Evolutionary conservation across 257 asterid species (phyloP).

Genomic region (Nicotiana paniculata): DNA sequence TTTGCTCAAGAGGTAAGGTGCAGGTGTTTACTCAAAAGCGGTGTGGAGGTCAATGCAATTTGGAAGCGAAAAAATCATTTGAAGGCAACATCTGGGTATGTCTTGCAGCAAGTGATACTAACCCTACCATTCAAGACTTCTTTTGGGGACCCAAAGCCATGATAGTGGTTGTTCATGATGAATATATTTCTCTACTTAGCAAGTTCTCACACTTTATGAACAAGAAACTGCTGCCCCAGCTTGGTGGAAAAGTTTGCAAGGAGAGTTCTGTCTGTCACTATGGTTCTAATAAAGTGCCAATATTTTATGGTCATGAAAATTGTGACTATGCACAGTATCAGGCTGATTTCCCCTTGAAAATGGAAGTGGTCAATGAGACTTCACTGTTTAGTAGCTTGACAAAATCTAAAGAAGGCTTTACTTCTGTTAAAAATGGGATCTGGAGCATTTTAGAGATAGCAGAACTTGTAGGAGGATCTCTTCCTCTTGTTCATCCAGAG

Average conservation of each 20-base stretch:
- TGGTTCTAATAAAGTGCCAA: constrained; percentile 22
- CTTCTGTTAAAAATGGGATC: constrained; percentile 31
- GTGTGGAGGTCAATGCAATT: constrained; percentile 55
- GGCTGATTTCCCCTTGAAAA: constrained; percentile 25
- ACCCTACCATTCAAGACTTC: constrained; percentile 55
- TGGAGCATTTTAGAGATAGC: constrained; percentile 75
- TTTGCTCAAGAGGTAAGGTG: constrained; percentile 63
- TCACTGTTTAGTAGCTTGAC: constrained; percentile 22
- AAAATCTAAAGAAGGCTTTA: constrained; percentile 21
- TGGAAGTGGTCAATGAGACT: constrained; percentile 23
- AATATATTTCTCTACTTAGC: constrained; percentile 66
- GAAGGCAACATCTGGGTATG: constrained; percentile 70
- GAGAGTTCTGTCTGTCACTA: constrained; percentile 15
- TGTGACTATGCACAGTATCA: constrained; percentile 17
- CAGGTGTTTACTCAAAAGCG: constrained; percentile 52
- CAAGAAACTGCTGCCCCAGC: constrained; percentile 13
- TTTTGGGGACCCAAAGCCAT: constrained; percentile 92
- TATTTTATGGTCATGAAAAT: constrained; percentile 23
- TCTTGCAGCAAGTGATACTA: constrained; percentile 47
- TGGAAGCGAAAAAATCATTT: constrained; percentile 42
- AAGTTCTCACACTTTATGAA: constrained; percentile 39
- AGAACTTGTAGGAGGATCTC: constrained; percentile 66
- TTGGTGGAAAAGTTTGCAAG: constrained; percentile 9
- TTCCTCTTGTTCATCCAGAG: constrained; percentile 77
- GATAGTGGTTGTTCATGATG: constrained; percentile 48